These are phyloP conservation scores for Tolypocladium cylindrosporum DNA, from an alignment of 2,329 filamentous ascomycete genomes.

Conservation along the genomic window DNA sequence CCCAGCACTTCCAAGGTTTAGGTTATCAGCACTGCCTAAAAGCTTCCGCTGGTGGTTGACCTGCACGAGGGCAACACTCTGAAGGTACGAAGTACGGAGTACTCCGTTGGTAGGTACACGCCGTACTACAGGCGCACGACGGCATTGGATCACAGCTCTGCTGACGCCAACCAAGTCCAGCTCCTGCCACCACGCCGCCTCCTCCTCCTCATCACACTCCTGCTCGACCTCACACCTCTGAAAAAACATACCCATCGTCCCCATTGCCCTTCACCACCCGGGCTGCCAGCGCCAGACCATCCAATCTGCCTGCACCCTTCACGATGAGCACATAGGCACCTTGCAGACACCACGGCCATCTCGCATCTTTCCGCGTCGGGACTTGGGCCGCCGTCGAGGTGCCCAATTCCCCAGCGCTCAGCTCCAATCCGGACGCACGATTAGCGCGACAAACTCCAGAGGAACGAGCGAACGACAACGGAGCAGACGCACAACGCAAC, in stretches of 20 bases:
- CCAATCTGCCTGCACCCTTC: neutral
- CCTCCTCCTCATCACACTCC: neutral
- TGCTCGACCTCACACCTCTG: neutral
- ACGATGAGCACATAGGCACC: constrained; percentile 7
- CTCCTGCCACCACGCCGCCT: neutral
- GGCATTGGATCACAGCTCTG: neutral
- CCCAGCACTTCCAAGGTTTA: neutral
- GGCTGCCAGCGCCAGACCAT: neutral
- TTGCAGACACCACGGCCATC: constrained; percentile 4
- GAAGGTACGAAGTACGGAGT: too few species aligned
- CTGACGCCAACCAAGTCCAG: neutral
- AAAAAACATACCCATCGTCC: neutral
- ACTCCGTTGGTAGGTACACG: neutral
- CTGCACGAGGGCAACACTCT: too few species aligned
- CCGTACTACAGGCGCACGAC: neutral
- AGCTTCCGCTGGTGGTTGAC: too few species aligned
- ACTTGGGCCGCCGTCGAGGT: constrained; percentile 11
- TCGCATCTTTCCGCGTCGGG: constrained; percentile 6
- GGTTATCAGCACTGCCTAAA: neutral
- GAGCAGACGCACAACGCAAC: neutral
- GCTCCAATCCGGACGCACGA: neutral
- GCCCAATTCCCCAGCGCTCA: constrained; percentile 8
- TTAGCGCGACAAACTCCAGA: neutral
- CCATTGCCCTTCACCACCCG: neutral
- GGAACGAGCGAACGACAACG: neutral